A percentile compares a stretch with the other conserved stretches of the same genome.
Evolutionary conservation across 257 asterid genomes (phyloP).

Genomic region (Lantana camara): DNA sequence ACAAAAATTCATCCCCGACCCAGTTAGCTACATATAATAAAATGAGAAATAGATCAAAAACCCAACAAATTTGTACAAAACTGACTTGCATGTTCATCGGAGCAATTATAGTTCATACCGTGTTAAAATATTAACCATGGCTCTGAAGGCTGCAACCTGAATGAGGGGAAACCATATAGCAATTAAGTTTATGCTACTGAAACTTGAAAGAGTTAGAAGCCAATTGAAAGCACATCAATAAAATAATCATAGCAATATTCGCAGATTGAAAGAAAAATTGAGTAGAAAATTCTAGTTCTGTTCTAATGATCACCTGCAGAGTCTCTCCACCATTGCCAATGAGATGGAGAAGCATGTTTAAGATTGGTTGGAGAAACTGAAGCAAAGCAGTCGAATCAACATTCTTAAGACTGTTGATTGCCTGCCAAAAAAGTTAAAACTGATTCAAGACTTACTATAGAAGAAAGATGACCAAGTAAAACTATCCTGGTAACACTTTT

Average conservation of each 20-base stretch:
- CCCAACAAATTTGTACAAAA: background rate
- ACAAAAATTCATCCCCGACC: constrained; percentile 17
- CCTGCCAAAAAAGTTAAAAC: constrained; percentile 58
- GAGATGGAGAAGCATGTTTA: constrained; percentile 99
- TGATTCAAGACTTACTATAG: constrained; percentile 20
- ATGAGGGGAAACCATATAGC: constrained; percentile 32
- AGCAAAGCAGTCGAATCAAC: constrained; percentile 98
- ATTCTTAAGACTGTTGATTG: constrained; percentile 97
- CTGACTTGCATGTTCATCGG: constrained; percentile 14
- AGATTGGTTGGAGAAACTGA: constrained; percentile 96
- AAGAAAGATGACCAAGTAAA: constrained; percentile 30
- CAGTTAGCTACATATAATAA: constrained; percentile 17
- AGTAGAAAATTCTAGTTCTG: constrained; percentile 5
- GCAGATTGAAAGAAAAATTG: constrained; percentile 17
- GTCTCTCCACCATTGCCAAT: constrained; percentile 99
- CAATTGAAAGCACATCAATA: constrained; percentile 8
- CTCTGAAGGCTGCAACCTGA: constrained; percentile 99
- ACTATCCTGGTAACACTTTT: background rate
- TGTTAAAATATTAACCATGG: constrained; percentile 98
- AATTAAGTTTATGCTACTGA: constrained; percentile 21
- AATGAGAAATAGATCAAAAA: constrained; percentile 11
- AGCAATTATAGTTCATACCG: constrained; percentile 51
- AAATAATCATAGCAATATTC: constrained; percentile 19
- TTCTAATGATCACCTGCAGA: constrained; percentile 64
- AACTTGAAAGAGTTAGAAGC: constrained; percentile 20